phyloP scores from a whole-genome alignment of 352 stramenopile genomes.

The Pythium rishiriense region DNA sequence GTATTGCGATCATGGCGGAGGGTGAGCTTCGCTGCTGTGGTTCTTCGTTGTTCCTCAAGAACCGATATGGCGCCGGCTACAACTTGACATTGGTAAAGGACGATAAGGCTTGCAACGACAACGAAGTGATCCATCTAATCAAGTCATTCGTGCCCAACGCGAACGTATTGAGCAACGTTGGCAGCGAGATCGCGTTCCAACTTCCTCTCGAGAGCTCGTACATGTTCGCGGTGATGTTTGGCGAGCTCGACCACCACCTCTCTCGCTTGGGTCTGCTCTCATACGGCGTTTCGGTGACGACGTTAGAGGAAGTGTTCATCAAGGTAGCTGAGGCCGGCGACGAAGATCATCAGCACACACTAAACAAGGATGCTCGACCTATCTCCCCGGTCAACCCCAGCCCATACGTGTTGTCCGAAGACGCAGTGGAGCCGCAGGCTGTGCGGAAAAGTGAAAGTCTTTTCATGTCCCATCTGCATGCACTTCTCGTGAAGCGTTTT shows the following conservation, averaged over 20 bases:
- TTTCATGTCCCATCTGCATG: slow-evolving; percentile 84
- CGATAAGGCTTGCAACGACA: slow-evolving; percentile 26
- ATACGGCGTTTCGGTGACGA: slow-evolving; percentile 90
- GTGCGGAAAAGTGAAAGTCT: slow-evolving; percentile 35
- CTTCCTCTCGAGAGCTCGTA: slow-evolving; percentile 56
- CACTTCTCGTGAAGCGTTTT: slow-evolving; percentile 85
- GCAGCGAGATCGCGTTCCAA: slow-evolving; percentile 78
- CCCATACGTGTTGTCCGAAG: neutral
- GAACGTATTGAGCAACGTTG: slow-evolving; percentile 74
- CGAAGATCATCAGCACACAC: slow-evolving; percentile 49
- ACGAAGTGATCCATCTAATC: slow-evolving; percentile 49
- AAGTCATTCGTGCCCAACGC: slow-evolving; percentile 39
- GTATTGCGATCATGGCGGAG: slow-evolving; percentile 79
- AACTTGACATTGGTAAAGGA: slow-evolving; percentile 70
- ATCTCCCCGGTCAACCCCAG: slow-evolving; percentile 23
- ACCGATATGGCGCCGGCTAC: slow-evolving; percentile 62
- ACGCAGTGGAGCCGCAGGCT: neutral
- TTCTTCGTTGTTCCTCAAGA: slow-evolving; percentile 81
- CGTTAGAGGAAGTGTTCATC: slow-evolving; percentile 90
- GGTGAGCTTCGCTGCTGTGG: slow-evolving; percentile 71
- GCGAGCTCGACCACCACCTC: slow-evolving; percentile 54
- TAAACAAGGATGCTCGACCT: slow-evolving; percentile 30
- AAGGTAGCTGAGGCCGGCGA: slow-evolving; percentile 73
- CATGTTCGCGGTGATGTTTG: slow-evolving; percentile 71
- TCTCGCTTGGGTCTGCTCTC: slow-evolving; percentile 36